Evolutionary conservation across 2,329 filamentous ascomycete genomes (phyloP).

Genomic region (Fusarium coffeatum): DNA sequence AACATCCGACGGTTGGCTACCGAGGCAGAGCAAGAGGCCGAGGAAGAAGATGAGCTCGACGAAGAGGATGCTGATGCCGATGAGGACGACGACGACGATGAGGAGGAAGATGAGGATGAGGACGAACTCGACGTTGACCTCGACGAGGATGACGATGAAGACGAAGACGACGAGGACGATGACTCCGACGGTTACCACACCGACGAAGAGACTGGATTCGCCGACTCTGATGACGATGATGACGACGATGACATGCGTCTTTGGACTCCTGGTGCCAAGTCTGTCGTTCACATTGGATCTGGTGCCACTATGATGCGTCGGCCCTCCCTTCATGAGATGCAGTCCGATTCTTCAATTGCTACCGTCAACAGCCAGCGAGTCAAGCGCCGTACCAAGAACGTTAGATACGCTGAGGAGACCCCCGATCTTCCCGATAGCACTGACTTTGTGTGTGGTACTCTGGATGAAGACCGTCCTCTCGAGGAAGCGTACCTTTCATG

Average conservation of each 20-base stretch:
- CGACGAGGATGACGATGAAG: conserved; percentile 63
- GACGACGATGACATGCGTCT: conserved; percentile 72
- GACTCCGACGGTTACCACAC: conserved; percentile 80
- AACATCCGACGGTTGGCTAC: conserved; percentile 85
- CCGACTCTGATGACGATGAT: conserved; percentile 75
- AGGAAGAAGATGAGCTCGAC: conserved; percentile 72
- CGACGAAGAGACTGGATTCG: conserved; percentile 75
- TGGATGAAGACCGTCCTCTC: conserved; percentile 94
- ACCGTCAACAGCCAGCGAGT: conserved; percentile 56
- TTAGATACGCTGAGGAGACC: conserved; percentile 60
- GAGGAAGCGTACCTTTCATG: conserved; percentile 93
- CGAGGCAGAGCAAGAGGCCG: conserved; percentile 90
- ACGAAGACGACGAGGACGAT: conserved; percentile 66
- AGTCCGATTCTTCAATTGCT: conserved; percentile 71
- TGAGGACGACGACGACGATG: conserved; percentile 73
- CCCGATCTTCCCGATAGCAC: conserved; percentile 95
- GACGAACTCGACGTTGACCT: conserved; percentile 52
- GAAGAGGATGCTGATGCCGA: conserved; percentile 92
- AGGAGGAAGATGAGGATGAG: conserved; percentile 58
- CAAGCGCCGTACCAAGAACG: conserved; percentile 47
- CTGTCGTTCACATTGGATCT: conserved; percentile 53
- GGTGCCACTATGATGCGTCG: conserved; percentile 50
- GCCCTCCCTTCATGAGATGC: conserved; percentile 58
- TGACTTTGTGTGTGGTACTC: conserved; percentile 97
- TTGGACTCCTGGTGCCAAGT: conserved; percentile 63